Conservation (phyloP, 2,329 filamentous ascomycete genomes). For the Tolypocladium guangdongense region DNA sequence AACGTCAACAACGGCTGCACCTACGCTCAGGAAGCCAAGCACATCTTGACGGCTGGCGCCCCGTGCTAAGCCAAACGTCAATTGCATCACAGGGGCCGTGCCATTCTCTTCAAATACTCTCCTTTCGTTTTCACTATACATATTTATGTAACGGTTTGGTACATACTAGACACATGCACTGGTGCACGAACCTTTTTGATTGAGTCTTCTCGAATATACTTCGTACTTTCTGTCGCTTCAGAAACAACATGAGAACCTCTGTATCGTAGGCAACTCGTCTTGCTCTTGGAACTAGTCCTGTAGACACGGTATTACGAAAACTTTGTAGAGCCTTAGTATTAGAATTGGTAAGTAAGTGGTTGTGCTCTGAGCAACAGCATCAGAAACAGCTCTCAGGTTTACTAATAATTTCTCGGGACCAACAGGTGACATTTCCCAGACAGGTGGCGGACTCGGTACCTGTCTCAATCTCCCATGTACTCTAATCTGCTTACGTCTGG, state of each 20-base stretch:
- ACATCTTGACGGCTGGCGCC: slow-evolving; percentile 16
- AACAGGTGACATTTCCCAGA: slow-evolving; percentile 15
- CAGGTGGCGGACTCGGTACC: slow-evolving; percentile 26
- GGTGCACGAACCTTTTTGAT: too few relatives aligned
- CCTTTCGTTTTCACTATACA: background rate
- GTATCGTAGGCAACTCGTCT: too few relatives aligned
- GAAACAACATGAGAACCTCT: too few relatives aligned
- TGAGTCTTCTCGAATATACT: background rate
- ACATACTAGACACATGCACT: background rate
- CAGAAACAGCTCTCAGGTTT: too few relatives aligned
- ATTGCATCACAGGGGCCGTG: background rate
- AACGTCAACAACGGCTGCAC: slow-evolving; percentile 23
- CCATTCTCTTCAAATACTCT: background rate
- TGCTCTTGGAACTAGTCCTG: too few relatives aligned
- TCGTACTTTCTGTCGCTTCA: background rate
- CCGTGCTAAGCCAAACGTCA: background rate
- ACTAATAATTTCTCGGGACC: too few relatives aligned
- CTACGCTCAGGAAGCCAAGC: slow-evolving; percentile 28
- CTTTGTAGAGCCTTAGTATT: too few relatives aligned
- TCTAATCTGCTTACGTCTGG: too few relatives aligned
- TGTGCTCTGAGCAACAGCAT: too few relatives aligned
- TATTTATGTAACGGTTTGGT: background rate
- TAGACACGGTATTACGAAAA: too few relatives aligned
- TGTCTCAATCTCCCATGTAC: too few relatives aligned
- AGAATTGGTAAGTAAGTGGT: too few relatives aligned